Conservation (phyloP, 1,139 yeast species). For the Suhomyces kunorum region DNA sequence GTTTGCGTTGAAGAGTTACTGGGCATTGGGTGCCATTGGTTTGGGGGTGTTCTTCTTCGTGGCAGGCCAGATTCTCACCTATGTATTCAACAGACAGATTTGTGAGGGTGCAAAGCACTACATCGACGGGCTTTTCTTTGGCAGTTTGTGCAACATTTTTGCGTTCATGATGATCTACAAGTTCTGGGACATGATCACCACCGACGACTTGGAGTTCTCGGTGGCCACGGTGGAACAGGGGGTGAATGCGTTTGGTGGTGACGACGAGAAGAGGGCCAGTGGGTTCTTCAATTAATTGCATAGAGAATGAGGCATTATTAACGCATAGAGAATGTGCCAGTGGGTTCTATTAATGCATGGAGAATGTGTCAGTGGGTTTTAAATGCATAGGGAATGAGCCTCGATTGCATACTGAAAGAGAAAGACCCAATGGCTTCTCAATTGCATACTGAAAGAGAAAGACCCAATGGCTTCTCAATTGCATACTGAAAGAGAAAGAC, state of each 20-base stretch:
- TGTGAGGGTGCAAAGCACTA: constrained; percentile 80
- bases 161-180: constrained; percentile 93
- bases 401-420: background rate
- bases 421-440: too few species aligned
- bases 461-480: too few species aligned
- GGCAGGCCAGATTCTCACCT: constrained; percentile 76
- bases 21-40: constrained; percentile 84
- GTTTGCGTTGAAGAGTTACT: constrained; percentile 67
- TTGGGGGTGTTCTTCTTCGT: constrained; percentile 73
- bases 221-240: constrained; percentile 55
- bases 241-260: constrained; percentile 33
- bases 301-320: background rate
- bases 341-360: too few species aligned
- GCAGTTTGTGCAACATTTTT: constrained; percentile 74
- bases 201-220: constrained; percentile 90
- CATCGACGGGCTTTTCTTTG: constrained; percentile 86
- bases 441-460: too few species aligned
- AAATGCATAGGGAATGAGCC: too few species aligned
- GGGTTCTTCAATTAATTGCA: constrained; percentile 22
- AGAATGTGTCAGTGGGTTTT: too few species aligned
- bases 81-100: constrained; percentile 63
- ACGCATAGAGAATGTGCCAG: background rate
- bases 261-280: constrained; percentile 41
- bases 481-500: too few species aligned
- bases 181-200: constrained; percentile 96